Evolutionary conservation across 495 filamentous ascomycete genomes (phyloP).

Genomic region (Elaphomyces granulatus): DNA sequence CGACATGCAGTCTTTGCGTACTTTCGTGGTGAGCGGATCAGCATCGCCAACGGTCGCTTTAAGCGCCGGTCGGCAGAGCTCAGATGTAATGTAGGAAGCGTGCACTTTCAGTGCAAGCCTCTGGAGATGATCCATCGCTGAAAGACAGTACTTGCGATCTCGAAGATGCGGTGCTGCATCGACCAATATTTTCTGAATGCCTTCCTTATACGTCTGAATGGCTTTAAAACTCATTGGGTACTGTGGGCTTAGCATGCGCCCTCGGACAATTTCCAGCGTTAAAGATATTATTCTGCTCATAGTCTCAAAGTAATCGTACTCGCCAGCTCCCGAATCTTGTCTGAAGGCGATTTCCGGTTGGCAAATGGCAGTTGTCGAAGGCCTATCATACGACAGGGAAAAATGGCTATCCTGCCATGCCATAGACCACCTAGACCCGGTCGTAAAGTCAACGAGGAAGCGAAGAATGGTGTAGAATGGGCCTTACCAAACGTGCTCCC

Average conservation of each 20-base stretch:
- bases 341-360: conserved; percentile 37
- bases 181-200: conserved; percentile 34
- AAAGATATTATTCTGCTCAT: conserved; percentile 40
- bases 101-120: conserved; percentile 42
- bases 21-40: conserved; percentile 17
- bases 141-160: conserved; percentile 31
- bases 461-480: neutral
- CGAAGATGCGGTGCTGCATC: conserved; percentile 40
- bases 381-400: conserved; percentile 45
- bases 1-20: conserved; percentile 32
- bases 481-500: conserved; percentile 30
- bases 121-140: conserved; percentile 38
- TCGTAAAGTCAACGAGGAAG: neutral
- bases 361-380: conserved; percentile 38
- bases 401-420: conserved; percentile 49
- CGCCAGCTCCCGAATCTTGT: conserved; percentile 33
- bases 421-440: conserved; percentile 35
- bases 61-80: conserved; percentile 42
- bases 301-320: conserved; percentile 38
- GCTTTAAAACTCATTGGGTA: conserved; percentile 27
- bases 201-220: conserved; percentile 37
- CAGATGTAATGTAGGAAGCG: conserved; percentile 42
- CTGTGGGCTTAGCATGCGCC: conserved; percentile 29
- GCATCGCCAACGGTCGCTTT: conserved; percentile 28
- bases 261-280: conserved; percentile 39